Percentiles rank a stretch among this genome's conserved stretches.
These are phyloP conservation scores for Xylaria longipes DNA, from an alignment of 495 filamentous ascomycete genomes.

Conservation along the genomic window DNA sequence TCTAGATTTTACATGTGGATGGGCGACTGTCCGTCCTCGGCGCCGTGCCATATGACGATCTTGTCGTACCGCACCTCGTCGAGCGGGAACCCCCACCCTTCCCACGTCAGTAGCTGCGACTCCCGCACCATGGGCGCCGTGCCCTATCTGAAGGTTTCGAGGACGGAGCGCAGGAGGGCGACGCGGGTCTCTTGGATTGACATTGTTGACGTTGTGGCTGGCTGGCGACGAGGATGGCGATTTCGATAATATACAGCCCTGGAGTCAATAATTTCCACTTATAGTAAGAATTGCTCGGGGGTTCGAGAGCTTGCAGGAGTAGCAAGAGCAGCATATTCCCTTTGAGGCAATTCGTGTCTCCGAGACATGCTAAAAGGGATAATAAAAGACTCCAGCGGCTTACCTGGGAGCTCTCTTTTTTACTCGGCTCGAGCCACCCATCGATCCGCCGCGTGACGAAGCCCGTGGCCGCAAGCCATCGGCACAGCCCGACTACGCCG, in stretches of 20 bases:
- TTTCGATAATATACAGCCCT: background rate
- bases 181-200: background rate
- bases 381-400: too few species aligned
- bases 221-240: background rate
- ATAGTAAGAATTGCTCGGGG: too few species aligned
- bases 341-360: too few species aligned
- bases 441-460: background rate
- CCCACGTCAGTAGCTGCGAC: background rate
- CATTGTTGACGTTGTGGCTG: background rate
- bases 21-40: background rate
- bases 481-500: background rate
- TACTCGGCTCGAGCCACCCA: background rate
- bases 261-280: too few species aligned
- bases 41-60: background rate
- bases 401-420: background rate
- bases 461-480: background rate
- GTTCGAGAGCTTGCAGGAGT: too few species aligned
- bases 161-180: background rate
- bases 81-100: background rate
- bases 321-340: too few species aligned
- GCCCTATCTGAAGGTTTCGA: background rate
- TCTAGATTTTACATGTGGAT: background rate
- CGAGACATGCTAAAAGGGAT: too few species aligned
- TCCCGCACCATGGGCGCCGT: background rate
- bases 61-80: background rate